Conservation (phyloP, 202 grass and related monocot species). For the Eragrostis tef region DNA sequence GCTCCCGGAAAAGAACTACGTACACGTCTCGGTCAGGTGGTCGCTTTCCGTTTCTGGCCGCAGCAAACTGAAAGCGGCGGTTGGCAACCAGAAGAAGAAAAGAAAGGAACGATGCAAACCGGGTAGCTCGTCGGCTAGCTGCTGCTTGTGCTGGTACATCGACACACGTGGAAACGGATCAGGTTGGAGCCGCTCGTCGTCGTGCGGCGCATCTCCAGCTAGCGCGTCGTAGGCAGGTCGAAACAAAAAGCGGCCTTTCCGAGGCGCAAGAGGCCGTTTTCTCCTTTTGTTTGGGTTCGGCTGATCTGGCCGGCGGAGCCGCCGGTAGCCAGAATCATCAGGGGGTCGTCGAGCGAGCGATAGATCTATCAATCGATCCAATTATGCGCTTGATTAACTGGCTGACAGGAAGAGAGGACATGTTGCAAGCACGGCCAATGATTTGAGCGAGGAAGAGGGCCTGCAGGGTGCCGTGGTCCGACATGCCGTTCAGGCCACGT, state of each 20-base stretch:
- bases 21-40: too few relatives aligned
- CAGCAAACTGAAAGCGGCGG: background rate
- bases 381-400: background rate
- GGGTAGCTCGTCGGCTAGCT: background rate
- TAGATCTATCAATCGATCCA: background rate
- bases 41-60: background rate
- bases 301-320: background rate
- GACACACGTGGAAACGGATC: background rate
- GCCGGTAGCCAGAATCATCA: background rate
- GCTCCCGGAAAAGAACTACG: too few relatives aligned
- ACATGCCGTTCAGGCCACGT: too few relatives aligned
- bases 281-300: background rate
- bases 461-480: too few relatives aligned
- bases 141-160: background rate
- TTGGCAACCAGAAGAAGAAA: background rate
- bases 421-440: background rate
- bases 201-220: background rate
- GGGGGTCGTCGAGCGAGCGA: too few relatives aligned
- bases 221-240: background rate
- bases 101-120: background rate
- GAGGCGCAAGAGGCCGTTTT: background rate
- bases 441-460: too few relatives aligned
- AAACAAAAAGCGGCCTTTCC: slow-evolving; percentile 7
- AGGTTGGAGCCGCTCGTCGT: background rate
- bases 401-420: too few relatives aligned